Evolutionary conservation across 2,329 filamentous ascomycete genomes (phyloP), one percentile per base, ranked within the genome.

Genomic region (Aspergillus bombycis): DNA sequence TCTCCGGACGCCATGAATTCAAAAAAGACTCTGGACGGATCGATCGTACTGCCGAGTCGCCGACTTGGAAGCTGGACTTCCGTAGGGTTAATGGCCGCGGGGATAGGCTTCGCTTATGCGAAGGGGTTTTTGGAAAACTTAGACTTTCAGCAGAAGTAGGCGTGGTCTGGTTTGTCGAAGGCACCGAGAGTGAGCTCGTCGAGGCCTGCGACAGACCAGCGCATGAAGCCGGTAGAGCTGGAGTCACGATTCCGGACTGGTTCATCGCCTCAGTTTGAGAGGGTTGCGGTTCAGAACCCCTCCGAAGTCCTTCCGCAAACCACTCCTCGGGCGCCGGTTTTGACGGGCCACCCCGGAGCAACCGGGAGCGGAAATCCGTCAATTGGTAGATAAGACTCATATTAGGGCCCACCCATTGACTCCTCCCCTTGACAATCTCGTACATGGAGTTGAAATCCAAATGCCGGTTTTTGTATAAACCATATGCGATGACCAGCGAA

Each of bases 341-440:
- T 10, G 75, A 75, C 1, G 71, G 65, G 12, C 70, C 69, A 32
- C 73, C 71, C 57, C 78, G 72, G 62, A 75, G 60, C 41, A 82
- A 66, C 48, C 77, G 77, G 16, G 76, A 73, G 60, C 86, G 82
- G 71, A 89, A 89, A 72, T 89, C 87, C 34, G 88, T 88, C 55
- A 89, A 79, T 71, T 89, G 87, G 81, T 89, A 89, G 72, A 89
- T 89, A 61, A 89, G 78, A 68, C 88, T 89, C 87, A 89, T 89
- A 73, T 89, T 89, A 1, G 87, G 87, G 2, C 87, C 87, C 52
- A 89, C 88, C 87, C 87, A 89, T 72, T 85, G 86, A 78, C 87
- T 89, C 64, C 85, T 82, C 70, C 81, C 83, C 77, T 89, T 89
- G 34, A 89, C 86, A 46, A 82, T 79, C 73, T 88, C 85, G 70